Conservation (phyloP, 2,329 filamentous ascomycete genomes). For the Pseudocercospora fuligena region DNA sequence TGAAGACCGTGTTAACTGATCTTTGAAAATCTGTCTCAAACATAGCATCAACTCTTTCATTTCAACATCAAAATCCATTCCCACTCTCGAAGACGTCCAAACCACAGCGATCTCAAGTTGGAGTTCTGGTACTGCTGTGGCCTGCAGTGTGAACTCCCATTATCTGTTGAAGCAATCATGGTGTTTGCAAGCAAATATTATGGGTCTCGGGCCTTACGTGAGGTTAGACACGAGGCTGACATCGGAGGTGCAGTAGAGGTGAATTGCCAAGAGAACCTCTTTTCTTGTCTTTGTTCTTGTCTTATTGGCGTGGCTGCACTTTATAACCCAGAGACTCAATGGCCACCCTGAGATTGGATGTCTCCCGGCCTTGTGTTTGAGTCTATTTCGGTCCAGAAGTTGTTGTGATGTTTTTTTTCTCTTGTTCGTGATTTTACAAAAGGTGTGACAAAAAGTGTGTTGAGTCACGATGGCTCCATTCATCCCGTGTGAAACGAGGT, state of each 20-base stretch:
- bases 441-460: background rate
- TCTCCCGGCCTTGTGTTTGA: background rate
- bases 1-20: background rate
- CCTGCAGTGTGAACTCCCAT: background rate
- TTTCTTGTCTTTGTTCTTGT: background rate
- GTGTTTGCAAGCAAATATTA: background rate
- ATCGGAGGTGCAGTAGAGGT: conserved; percentile 6
- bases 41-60: background rate
- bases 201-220: background rate
- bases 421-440: background rate
- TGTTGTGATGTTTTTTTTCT: background rate
- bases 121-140: background rate
- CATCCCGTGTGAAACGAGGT: background rate
- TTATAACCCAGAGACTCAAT: conserved; percentile 2
- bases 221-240: conserved; percentile 9
- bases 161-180: background rate
- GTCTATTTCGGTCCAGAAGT: background rate
- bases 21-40: background rate
- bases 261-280: background rate
- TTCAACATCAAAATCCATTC: background rate
- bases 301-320: background rate
- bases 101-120: background rate
- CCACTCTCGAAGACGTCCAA: background rate
- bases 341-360: background rate
- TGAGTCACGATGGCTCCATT: background rate